Conservation (phyloP, 2,329 filamentous ascomycete species). For the Leptographium galeiforme region DNA sequence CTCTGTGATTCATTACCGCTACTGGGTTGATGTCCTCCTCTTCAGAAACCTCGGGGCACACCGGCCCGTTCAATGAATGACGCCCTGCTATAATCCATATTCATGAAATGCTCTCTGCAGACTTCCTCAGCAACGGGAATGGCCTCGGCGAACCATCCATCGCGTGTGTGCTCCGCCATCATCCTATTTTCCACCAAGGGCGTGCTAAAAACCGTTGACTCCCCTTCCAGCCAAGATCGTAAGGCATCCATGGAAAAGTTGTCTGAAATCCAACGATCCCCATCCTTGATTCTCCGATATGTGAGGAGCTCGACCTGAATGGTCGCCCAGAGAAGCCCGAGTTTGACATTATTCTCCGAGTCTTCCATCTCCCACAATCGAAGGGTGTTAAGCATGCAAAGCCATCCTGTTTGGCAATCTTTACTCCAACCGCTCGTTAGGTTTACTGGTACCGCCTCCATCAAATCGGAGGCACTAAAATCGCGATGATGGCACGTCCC, state of each 20-base stretch:
- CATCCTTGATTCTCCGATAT: neutral
- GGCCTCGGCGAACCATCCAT: neutral
- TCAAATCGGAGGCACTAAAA: neutral
- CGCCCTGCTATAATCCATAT: constrained; percentile 1
- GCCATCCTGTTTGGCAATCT: constrained; percentile 1
- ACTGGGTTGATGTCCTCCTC: too few relatives aligned
- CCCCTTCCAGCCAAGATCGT: neutral
- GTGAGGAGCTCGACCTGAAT: constrained; percentile 3
- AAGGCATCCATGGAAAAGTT: neutral
- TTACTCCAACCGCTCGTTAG: neutral
- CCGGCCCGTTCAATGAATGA: neutral
- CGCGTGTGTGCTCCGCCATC: neutral
- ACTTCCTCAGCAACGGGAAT: neutral
- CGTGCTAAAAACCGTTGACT: neutral
- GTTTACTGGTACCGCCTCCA: neutral
- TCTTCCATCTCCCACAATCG: neutral
- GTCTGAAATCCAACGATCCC: neutral
- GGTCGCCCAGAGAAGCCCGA: constrained; percentile 1
- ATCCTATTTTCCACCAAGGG: neutral
- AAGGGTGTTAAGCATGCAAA: neutral
- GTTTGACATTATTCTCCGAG: neutral
- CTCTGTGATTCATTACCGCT: too few relatives aligned
- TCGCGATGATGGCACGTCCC: neutral
- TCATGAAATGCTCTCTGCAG: constrained; percentile 2
- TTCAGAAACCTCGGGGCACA: too few relatives aligned